Conservation (phyloP, 139 green algal species). For the Closterium sp. region DNA sequence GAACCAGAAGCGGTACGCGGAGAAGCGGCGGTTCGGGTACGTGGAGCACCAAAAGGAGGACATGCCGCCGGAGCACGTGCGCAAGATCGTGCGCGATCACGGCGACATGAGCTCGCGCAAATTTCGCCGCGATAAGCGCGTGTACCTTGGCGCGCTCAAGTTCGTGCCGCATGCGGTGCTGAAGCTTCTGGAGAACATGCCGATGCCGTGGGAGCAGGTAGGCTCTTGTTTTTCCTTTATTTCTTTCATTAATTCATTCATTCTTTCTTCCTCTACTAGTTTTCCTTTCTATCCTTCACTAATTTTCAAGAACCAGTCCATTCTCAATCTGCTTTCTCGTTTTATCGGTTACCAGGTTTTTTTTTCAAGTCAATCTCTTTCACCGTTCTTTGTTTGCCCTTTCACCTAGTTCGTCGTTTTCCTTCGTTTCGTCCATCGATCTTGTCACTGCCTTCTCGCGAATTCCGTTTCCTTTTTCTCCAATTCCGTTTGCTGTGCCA, state of each 20-base stretch:
- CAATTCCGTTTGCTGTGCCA: neutral
- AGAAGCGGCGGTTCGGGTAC: constrained; percentile 90
- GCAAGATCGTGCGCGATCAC: constrained; percentile 97
- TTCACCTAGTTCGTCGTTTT: neutral
- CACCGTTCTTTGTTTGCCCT: too few species aligned
- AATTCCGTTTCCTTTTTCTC: too few species aligned
- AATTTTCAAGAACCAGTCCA: too few species aligned
- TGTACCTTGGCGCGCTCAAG: constrained; percentile 99
- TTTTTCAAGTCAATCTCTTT: too few species aligned
- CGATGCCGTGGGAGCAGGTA: constrained; percentile 97
- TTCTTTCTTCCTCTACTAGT: too few species aligned
- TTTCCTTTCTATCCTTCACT: too few species aligned
- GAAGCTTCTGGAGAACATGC: constrained; percentile 99
- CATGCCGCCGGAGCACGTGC: constrained; percentile 97
- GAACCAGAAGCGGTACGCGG: constrained; percentile 86
- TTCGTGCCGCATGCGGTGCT: constrained; percentile 98
- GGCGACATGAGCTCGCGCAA: constrained; percentile 97
- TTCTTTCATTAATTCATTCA: neutral
- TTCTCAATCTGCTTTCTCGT: too few species aligned
- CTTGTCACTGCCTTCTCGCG: neutral
- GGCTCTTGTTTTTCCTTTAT: neutral
- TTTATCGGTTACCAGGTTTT: too few species aligned
- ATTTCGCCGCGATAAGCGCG: constrained; percentile 96
- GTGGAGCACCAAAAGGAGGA: constrained; percentile 92
- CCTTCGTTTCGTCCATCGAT: neutral